A percentile compares a stretch with the other conserved stretches of the same genome.
Evolutionary conservation across 2,329 filamentous ascomycete genomes (phyloP).

Genomic region (Incumbomyces lentus): DNA sequence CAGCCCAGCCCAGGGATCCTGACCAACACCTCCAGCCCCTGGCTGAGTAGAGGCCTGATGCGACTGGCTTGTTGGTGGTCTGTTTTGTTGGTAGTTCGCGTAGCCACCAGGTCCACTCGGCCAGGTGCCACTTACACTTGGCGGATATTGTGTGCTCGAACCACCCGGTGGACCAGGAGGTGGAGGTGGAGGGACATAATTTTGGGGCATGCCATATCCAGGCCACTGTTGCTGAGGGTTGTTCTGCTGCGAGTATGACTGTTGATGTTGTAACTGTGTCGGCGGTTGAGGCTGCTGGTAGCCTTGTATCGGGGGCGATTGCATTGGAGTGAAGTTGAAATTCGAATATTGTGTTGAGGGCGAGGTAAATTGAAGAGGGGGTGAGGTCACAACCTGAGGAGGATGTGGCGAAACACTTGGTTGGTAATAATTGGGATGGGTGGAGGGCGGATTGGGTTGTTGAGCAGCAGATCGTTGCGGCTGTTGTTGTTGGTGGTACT

Average conservation of each 20-base stretch:
- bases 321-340: conserved; percentile 17
- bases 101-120: conserved; percentile 46
- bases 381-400: conserved; percentile 9
- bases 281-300: conserved; percentile 36
- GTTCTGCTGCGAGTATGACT: conserved; percentile 37
- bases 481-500: background rate
- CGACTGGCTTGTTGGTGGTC: conserved; percentile 19
- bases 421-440: conserved; percentile 5
- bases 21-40: conserved; percentile 23
- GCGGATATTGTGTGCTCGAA: conserved; percentile 43
- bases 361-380: conserved; percentile 16
- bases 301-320: conserved; percentile 24
- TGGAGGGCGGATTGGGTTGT: conserved; percentile 4
- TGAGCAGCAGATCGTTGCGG: background rate
- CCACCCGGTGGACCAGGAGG: conserved; percentile 52
- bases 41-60: conserved; percentile 9
- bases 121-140: conserved; percentile 26
- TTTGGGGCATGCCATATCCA: conserved; percentile 43
- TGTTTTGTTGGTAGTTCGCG: conserved; percentile 33
- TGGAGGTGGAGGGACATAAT: conserved; percentile 57
- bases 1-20: conserved; percentile 59
- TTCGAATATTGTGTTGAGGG: conserved; percentile 15
- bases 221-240: conserved; percentile 32
- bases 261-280: conserved; percentile 29
- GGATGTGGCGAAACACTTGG: conserved; percentile 10